Evolutionary conservation across 1,139 yeast species (phyloP), one percentile per base, ranked within the genome.

Genomic region (Nakaseomyces uthaithaninus): DNA sequence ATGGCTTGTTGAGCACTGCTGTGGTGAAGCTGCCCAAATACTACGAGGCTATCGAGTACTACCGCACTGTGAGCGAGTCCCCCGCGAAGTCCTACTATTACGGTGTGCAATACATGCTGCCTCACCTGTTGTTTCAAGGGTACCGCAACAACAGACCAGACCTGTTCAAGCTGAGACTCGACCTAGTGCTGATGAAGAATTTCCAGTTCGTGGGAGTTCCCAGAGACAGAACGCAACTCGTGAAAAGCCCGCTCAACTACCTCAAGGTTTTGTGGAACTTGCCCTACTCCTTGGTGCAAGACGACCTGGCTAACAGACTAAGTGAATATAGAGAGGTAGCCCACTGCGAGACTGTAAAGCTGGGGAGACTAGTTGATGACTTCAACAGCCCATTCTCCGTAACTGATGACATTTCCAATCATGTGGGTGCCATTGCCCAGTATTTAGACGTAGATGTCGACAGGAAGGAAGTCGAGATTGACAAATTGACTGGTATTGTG

Each of bases 91-190:
- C 57, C 8, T 37, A 52, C 2, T 34, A 62, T 1, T 66, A 65
- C 41, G 51, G 63, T 2, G 19, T 63, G 22, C 74, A 66, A 44
- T 60, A 59, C 0, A 45, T 61, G 6, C 69, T 69, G 1, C 11
- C 38, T 1, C 26, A 22, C 3, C 12, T 27, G 14, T 9, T 33
- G 9, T 24, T 11, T 8, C 39, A 37, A 27, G 20, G 35, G 11
- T 31, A 31, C 35, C 17, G 14, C 11, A 31, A 31, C 25, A 31
- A 20, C 11, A 37, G 16, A 28, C 26, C n/a, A 16, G 33, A 30
- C 9, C 7, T 37, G 8, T 18, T 22, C 23, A 31, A 25, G 8
- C n/a, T 28, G 17, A 22, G 28, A 14, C 7, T 37, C 4, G 39
- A 42, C 43, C 7, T 47, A 38, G 25, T 31, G 4, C 2, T 45